Base-by-base conservation (phyloP, 768 basidiomycete species). In the Xerocomellus intermedius region DNA sequence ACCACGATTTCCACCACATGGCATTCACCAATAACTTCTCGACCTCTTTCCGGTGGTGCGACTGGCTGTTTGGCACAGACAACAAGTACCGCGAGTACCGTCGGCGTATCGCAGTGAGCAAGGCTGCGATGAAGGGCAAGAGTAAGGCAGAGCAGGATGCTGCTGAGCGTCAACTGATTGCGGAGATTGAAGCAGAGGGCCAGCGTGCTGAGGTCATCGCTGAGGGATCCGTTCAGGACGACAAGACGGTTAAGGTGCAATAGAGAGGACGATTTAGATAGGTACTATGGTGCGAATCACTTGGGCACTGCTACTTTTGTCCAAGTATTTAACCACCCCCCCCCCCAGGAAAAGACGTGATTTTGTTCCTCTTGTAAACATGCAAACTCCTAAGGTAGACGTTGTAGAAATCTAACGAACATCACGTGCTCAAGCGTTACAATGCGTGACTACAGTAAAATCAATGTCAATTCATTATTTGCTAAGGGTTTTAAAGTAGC, bases 1-100 rank as follows among this genome's bases (percentile, higher is more conserved):
- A 96, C 75, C 95, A 97, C 70, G 95, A 98, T 68, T 98, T 94
- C 84, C 96, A 98, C 74, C 96, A 99, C 75, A 91, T 94, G 90
- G 87, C 90, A 4, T 96, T 94, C 78, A 84, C 84, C 48, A 94
- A 94, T 79, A 95, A 95, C 79, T 96, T 81, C 70, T 90, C 91
- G 9, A 95, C 94, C 8, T 91, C 88, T 21, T 97, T 97, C 85
- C 84, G 94, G 38, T 96, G 91, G 88, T 92, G 89, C 72, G 96
- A 98, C 72, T 80, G 81, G 55, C 73, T 93, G 61, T 86, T 91
- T 65, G 94, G 94, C 48, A 98, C 96, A 0, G 96, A 99, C 66
- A 72, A 78, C 73, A 93, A 91, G 77, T 98, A 97, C 76, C 83
- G 78, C 21, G 86, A 82, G 33, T 94, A 95, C 78, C 83, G 86